A percentile compares a stretch with the other conserved stretches of the same genome.
Evolutionary conservation across 2,329 filamentous ascomycete genomes (phyloP).

Genomic region (Colletotrichum sp.): DNA sequence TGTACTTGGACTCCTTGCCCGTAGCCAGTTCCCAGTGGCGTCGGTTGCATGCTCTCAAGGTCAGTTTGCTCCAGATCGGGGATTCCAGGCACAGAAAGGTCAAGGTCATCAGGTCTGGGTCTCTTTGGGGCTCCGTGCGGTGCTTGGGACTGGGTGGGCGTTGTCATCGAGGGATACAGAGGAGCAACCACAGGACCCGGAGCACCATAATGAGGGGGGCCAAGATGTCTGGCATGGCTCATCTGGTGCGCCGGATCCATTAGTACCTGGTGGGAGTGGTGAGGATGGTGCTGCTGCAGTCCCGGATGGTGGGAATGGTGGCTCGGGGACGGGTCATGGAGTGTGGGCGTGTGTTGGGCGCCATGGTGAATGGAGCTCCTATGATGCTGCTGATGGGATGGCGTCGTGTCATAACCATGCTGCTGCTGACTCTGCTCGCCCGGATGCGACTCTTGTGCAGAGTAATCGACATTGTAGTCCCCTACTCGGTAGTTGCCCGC

Average conservation of each 20-base stretch:
- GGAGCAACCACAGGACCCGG: constrained; percentile 54
- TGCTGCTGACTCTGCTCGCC: constrained; percentile 67
- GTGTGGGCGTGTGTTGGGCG: constrained; percentile 41
- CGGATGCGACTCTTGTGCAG: constrained; percentile 69
- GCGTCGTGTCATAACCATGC: constrained; percentile 60
- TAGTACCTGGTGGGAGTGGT: constrained; percentile 58
- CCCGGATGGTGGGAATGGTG: constrained; percentile 44
- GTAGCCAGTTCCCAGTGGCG: constrained; percentile 56
- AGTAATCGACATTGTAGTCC: constrained; percentile 78
- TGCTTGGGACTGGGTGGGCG: constrained; percentile 38
- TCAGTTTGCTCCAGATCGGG: constrained; percentile 58
- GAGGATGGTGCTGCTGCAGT: constrained; percentile 47
- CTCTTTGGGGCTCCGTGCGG: constrained; percentile 48
- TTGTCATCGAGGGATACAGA: constrained; percentile 55
- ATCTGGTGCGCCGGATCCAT: constrained; percentile 59
- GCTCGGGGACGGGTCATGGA: constrained; percentile 48
- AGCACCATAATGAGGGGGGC: constrained; percentile 56
- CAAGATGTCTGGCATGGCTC: constrained; percentile 53
- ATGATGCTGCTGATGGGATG: constrained; percentile 44
- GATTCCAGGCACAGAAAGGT: constrained; percentile 56
- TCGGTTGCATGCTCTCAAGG: constrained; percentile 59
- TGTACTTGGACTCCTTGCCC: constrained; percentile 49
- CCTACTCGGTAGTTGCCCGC: constrained; percentile 75
- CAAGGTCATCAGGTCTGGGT: constrained; percentile 61
- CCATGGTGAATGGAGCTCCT: constrained; percentile 54